A percentile compares a stretch with the other conserved stretches of the same genome.
Evolutionary conservation across 441 rosid genomes (phyloP).

Genomic region (Iberis amara): DNA sequence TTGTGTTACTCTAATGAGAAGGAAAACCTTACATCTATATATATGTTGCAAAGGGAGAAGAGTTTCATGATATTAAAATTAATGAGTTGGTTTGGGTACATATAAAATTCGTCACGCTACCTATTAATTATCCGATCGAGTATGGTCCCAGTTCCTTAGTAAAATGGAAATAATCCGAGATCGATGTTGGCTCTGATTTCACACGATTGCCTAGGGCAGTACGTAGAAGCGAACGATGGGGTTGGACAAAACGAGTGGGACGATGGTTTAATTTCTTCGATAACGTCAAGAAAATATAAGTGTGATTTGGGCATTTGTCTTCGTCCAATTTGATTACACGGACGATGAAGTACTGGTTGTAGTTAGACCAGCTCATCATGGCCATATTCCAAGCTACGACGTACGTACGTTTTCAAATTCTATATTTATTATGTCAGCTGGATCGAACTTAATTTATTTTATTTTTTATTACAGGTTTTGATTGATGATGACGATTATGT

Average conservation of each 20-base stretch:
- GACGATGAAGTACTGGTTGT: background rate
- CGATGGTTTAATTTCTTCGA: conserved; percentile 1
- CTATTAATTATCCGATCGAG: background rate
- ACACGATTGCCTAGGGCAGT: background rate
- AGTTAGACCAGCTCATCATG: background rate
- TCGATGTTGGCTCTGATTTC: no score
- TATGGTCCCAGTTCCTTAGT: background rate
- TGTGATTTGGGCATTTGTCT: background rate
- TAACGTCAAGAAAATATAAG: background rate
- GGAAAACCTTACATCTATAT: background rate
- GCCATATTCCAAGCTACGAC: background rate
- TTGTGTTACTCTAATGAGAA: background rate
- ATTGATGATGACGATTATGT: background rate
- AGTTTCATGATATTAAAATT: background rate
- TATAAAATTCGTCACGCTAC: background rate
- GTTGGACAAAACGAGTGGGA: background rate
- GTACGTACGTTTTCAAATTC: no score
- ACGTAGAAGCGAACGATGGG: background rate
- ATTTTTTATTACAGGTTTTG: background rate
- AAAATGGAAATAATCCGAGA: no score
- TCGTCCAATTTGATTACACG: background rate
- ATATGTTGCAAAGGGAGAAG: background rate
- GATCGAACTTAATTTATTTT: no score
- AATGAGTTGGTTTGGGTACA: background rate
- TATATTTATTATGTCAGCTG: no score